Evolutionary conservation across 768 basidiomycete species (phyloP).

Genomic region (Rhodotorula toruloides): DNA sequence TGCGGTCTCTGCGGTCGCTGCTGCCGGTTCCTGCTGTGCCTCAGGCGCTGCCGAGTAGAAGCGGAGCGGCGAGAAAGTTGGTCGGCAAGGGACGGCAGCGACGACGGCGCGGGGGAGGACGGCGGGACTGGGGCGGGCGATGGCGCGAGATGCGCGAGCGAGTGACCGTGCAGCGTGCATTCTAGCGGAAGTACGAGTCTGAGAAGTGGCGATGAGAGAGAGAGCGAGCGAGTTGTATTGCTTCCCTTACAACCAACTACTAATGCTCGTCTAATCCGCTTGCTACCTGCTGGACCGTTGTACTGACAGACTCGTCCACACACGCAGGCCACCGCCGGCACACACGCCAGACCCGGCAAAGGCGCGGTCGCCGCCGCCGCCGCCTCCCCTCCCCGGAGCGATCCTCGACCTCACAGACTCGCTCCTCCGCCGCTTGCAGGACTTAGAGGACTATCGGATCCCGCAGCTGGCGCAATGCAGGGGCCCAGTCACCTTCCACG

Average conservation of each 20-base stretch:
- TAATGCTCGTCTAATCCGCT: no score
- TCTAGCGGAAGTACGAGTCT: background rate
- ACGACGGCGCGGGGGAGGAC: background rate
- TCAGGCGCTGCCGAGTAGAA: background rate
- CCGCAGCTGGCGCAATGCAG: slow-evolving; percentile 65
- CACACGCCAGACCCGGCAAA: slow-evolving; percentile 17
- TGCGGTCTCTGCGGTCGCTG: slow-evolving; percentile 25
- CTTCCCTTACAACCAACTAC: no score
- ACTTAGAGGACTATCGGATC: slow-evolving; percentile 66
- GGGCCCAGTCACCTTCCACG: slow-evolving; percentile 66
- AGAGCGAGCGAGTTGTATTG: background rate
- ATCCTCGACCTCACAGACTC: slow-evolving; percentile 8
- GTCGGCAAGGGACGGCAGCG: background rate
- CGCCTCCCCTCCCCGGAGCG: slow-evolving; percentile 16
- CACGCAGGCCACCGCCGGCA: slow-evolving; percentile 27
- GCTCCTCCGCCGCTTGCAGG: slow-evolving; percentile 57
- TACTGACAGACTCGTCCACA: no score
- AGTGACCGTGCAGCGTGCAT: slow-evolving; percentile 1
- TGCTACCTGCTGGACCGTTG: no score
- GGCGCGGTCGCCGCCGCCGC: background rate
- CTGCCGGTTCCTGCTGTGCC: slow-evolving; percentile 13
- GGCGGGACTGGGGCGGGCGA: background rate
- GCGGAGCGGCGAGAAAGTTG: background rate
- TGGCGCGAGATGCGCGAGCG: background rate
- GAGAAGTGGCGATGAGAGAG: background rate